Base-by-base conservation (phyloP, 495 filamentous ascomycete genomes). In the Aspergillus conjunctus region DNA sequence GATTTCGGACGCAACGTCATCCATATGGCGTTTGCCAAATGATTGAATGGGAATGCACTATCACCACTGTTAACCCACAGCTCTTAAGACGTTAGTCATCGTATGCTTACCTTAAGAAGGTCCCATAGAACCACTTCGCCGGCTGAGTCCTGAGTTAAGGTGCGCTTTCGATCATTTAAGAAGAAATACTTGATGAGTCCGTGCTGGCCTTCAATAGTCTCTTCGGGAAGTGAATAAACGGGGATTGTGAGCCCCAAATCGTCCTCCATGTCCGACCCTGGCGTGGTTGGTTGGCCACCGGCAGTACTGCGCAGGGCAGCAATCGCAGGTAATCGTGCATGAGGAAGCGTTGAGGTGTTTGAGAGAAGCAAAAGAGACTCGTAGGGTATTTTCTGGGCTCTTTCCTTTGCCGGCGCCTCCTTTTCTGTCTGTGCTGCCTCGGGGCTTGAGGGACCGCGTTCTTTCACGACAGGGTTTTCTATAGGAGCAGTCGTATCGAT, bases 101-200 rank as follows among this genome's bases (percentile, higher is more conserved):
- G 33, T 3, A 8, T 15, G 63, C 68, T 59, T 77, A 93, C 91
- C 79, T 87, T 84, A 26, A 98, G 78, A 30, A 98, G 75, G 79
- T 98, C 95, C 94, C 94, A 98, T 65, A 98, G 74, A 44, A 95
- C 78, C n/a, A 98, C 93, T 70, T 98, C 94, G 17, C 94, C 95
- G 14, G 93, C 91, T 9, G 93, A 97, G 73, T 98, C 94, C 64
- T 96, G 74, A 0, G 94, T 98, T 59, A 98, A 77, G 17, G 93
- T 91, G 51, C 92, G 84, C 66, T 89, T 87, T 67, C 94, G 79
- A 69, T 98, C 93, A 77, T 97, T 98, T 33, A 98, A 75, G 67
- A 98, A 82, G 66, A 89, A 84, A 71, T 96, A 89, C 72, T 97
- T 98, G 64, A 98, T 92, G 59, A 98, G 73, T 7, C 94, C 94